These are phyloP conservation scores for Oryza australiensis DNA, from an alignment of 176 grass and related monocot species.

Conservation along the genomic window DNA sequence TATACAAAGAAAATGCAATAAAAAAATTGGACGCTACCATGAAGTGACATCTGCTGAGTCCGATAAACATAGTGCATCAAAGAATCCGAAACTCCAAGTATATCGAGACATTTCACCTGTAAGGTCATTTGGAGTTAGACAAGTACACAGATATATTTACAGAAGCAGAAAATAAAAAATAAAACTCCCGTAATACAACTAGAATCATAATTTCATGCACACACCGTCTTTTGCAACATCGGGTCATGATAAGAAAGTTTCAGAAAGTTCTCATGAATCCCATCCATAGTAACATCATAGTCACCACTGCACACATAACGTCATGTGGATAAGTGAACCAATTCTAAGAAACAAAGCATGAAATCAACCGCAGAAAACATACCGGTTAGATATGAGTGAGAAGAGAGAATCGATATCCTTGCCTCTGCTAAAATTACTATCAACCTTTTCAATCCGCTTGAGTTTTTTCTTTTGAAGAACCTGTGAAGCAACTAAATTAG, in stretches of 20 bases:
- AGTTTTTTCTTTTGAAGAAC: slow-evolving; percentile 81
- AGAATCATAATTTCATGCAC: slow-evolving; percentile 9
- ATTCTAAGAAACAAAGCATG: slow-evolving; percentile 30
- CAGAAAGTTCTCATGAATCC: slow-evolving; percentile 92
- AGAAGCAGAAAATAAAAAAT: slow-evolving; percentile 5
- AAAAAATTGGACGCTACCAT: slow-evolving; percentile 55
- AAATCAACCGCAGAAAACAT: slow-evolving; percentile 36
- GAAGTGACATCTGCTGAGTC: slow-evolving; percentile 84
- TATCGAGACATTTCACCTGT: slow-evolving; percentile 84
- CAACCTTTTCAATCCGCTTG: slow-evolving; percentile 55
- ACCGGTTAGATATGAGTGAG: slow-evolving; percentile 90
- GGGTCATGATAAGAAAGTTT: slow-evolving; percentile 90
- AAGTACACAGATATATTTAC: slow-evolving; percentile 20
- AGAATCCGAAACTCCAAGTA: slow-evolving; percentile 84
- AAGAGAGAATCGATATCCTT: slow-evolving; percentile 60
- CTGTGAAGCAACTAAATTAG: slow-evolving; percentile 44
- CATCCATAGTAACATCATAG: slow-evolving; percentile 97
- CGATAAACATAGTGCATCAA: slow-evolving; percentile 71
- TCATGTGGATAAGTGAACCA: slow-evolving; percentile 26
- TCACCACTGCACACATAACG: slow-evolving; percentile 66
- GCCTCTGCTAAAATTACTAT: slow-evolving; percentile 41
- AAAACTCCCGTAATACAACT: background rate
- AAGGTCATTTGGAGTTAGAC: slow-evolving; percentile 32
- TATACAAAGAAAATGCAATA: slow-evolving; percentile 25
- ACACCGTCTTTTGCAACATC: slow-evolving; percentile 86